Conservation (phyloP, 2,329 filamentous ascomycete genomes). For the Rhinocladiella similis region DNA sequence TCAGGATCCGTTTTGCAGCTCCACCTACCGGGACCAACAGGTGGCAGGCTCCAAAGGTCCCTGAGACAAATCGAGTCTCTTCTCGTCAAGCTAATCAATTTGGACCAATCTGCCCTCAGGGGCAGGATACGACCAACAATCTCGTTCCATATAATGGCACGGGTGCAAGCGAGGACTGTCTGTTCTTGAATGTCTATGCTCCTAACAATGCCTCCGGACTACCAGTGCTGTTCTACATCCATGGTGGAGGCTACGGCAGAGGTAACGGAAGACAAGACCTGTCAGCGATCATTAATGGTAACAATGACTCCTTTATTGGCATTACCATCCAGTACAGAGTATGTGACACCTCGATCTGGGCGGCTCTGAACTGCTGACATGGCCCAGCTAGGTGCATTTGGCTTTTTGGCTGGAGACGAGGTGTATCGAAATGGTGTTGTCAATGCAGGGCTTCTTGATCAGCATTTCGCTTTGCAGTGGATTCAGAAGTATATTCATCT, state of each 20-base stretch:
- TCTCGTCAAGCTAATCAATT: slow-evolving; percentile 32
- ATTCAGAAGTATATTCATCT: slow-evolving; percentile 57
- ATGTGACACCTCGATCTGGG: slow-evolving; percentile 15
- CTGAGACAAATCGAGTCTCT: slow-evolving; percentile 28
- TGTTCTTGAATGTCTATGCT: slow-evolving; percentile 44
- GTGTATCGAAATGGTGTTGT: slow-evolving; percentile 57
- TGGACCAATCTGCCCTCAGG: slow-evolving; percentile 38
- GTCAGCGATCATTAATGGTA: slow-evolving; percentile 45
- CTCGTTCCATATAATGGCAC: slow-evolving; percentile 13
- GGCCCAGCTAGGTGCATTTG: slow-evolving; percentile 45
- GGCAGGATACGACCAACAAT: slow-evolving; percentile 23
- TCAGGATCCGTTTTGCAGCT: slow-evolving; percentile 39
- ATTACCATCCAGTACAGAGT: slow-evolving; percentile 54
- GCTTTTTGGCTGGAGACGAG: slow-evolving; percentile 53
- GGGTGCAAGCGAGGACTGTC: slow-evolving; percentile 39
- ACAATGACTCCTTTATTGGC: slow-evolving; percentile 49
- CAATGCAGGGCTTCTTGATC: slow-evolving; percentile 66
- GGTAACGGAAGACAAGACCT: slow-evolving; percentile 37
- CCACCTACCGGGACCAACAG: slow-evolving; percentile 34
- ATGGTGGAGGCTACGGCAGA: slow-evolving; percentile 40
- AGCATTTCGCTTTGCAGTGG: slow-evolving; percentile 62
- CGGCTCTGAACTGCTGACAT: slow-evolving; percentile 1
- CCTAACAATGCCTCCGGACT: slow-evolving; percentile 32
- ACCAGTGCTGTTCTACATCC: slow-evolving; percentile 43
- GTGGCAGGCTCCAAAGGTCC: slow-evolving; percentile 36